Conservation (phyloP, 2,329 filamentous ascomycete genomes). For the Rutstroemia sp. region DNA sequence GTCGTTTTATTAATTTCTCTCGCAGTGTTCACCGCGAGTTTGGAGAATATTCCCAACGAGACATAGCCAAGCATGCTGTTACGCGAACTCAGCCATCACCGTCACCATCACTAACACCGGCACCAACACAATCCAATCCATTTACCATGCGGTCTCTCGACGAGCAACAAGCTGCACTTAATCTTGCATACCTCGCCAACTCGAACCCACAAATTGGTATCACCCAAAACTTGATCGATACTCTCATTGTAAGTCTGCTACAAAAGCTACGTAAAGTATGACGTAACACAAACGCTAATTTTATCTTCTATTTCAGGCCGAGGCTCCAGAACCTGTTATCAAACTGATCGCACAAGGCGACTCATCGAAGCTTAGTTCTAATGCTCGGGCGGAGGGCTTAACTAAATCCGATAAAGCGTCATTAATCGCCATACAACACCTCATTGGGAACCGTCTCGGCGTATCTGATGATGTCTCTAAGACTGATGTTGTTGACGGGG, state of each 20-base stretch:
- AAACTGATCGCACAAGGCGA: constrained; percentile 29
- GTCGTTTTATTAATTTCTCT: background rate
- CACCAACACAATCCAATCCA: background rate
- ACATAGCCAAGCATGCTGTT: constrained; percentile 12
- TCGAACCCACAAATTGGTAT: constrained; percentile 38
- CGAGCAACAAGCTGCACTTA: constrained; percentile 60
- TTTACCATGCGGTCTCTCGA: constrained; percentile 32
- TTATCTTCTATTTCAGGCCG: constrained; percentile 29
- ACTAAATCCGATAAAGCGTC: constrained; percentile 13
- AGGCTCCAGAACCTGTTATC: constrained; percentile 36
- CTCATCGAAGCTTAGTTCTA: constrained; percentile 11
- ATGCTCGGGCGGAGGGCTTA: background rate
- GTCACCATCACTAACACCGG: background rate
- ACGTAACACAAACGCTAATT: constrained; percentile 11
- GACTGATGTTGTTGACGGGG: too few species aligned
- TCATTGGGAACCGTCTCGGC: too few species aligned
- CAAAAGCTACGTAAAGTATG: background rate
- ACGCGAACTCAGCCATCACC: background rate
- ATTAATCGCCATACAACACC: constrained; percentile 17
- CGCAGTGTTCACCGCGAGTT: constrained; percentile 12
- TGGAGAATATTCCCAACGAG: constrained; percentile 10
- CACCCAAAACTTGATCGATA: constrained; percentile 44
- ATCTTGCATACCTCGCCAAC: constrained; percentile 49
- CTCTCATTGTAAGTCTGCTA: constrained; percentile 51
- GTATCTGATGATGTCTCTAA: too few species aligned